A percentile compares a stretch with the other conserved stretches of the same genome.
Evolutionary conservation across 2,329 filamentous ascomycete genomes (phyloP).

Genomic region (Macrophomina phaseolina): DNA sequence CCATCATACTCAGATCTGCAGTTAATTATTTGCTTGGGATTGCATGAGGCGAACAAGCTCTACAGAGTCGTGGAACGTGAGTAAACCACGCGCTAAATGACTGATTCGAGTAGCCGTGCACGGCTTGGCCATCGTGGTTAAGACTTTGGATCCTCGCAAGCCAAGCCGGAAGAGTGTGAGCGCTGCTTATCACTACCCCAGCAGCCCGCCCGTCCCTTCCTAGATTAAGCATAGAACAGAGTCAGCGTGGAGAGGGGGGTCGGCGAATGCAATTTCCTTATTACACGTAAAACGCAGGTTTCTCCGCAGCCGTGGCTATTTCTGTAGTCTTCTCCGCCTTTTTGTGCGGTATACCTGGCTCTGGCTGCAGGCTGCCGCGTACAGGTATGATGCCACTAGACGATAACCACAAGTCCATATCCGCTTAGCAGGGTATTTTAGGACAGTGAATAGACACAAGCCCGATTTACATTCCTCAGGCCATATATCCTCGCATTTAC

Average conservation of each 20-base stretch:
- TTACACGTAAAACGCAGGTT: background rate
- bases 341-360: too few relatives aligned
- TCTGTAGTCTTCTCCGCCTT: background rate
- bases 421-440: too few relatives aligned
- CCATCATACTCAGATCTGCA: background rate
- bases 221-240: background rate
- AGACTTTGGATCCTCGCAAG: conserved; percentile 6
- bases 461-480: too few relatives aligned
- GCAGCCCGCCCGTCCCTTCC: background rate
- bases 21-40: background rate
- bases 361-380: too few relatives aligned
- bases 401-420: too few relatives aligned
- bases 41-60: background rate
- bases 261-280: background rate
- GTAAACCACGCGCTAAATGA: background rate
- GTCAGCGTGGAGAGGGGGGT: background rate
- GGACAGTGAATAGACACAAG: too few relatives aligned
- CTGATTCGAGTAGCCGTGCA: background rate
- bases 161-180: background rate
- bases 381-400: too few relatives aligned
- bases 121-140: background rate
- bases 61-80: too few relatives aligned
- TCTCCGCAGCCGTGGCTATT: background rate
- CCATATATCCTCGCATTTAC: too few relatives aligned
- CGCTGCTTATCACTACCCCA: conserved; percentile 6